Evolutionary conservation across 177 flowering plant species (phyloP), one percentile per base, ranked within the genome.

Genomic region (Vitis hybrid): DNA sequence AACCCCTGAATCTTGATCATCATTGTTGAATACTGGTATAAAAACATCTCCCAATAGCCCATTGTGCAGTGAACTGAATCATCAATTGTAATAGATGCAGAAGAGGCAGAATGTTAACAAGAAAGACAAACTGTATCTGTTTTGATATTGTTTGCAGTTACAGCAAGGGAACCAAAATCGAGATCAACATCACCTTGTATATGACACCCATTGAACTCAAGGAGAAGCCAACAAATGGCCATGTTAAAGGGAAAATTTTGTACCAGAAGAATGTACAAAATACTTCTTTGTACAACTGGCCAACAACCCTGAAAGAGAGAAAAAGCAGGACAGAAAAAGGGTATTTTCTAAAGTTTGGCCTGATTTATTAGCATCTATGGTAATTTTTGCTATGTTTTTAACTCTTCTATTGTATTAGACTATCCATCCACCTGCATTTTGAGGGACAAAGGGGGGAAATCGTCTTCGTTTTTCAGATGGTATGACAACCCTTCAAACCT

Each of bases 381-480:
- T 16, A 49, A 60, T 8, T 32, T 64, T 50, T 54, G 27, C 4
- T 19, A 15, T 49, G 35, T 50, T 64, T 35, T 27, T 62, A 40
- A 7, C 46, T 64, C 62, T 66, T 16, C 52, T 32, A n/a, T 56
- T 40, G 56, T 54, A 14, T 54, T 54, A 54, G 46, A 54, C 24
- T 15, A 35, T 15, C 52, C 3, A 13, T 16, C 21, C 61, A 56
- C 35, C 15, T 3, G 21, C 65, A 8, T 13, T 70, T 66, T 14
- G n/a, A 2, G 35, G 11, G 72, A 64, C 5, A 82, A 61, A 50
- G 85, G 83, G 50, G 85, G 85, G 69, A 78, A 82, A 48, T 80
- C 83, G 48, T 50, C 74, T 15, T 80, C 80, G 72, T 80, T 67
- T 70, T 72, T 75, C 49, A 80, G 68, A 68, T 56, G 75, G 56